Conservation (phyloP, 345 rosid species). For the Leavenworthia alabamica region DNA sequence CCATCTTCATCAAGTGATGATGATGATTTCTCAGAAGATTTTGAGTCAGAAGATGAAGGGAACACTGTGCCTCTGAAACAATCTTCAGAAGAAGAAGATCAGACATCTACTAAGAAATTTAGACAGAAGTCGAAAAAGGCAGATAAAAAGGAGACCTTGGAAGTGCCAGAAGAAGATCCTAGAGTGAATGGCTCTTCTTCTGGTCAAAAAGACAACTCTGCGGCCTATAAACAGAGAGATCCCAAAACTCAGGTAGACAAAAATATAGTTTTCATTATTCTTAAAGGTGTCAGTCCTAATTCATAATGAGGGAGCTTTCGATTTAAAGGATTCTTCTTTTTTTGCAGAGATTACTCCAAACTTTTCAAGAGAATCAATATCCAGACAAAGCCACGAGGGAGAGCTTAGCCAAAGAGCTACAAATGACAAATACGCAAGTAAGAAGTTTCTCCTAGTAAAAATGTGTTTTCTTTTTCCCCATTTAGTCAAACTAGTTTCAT, state of each 20-base stretch:
- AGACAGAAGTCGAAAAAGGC: slow-evolving; percentile 21
- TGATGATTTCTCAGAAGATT: slow-evolving; percentile 42
- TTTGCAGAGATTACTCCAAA: slow-evolving; percentile 49
- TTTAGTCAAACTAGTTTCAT: not conserved
- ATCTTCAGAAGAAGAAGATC: slow-evolving; percentile 9
- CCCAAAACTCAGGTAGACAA: slow-evolving; percentile 48
- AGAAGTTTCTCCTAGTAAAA: slow-evolving; percentile 2
- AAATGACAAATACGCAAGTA: slow-evolving; percentile 60
- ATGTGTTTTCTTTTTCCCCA: not conserved
- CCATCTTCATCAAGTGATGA: slow-evolving; percentile 48
- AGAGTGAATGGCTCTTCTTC: slow-evolving; percentile 5
- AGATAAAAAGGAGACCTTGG: slow-evolving; percentile 1
- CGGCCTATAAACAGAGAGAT: slow-evolving; percentile 8
- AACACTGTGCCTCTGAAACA: slow-evolving; percentile 22
- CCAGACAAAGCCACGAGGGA: slow-evolving; percentile 60
- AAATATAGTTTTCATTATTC: not conserved
- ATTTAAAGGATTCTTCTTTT: not conserved
- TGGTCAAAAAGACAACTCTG: slow-evolving; percentile 10
- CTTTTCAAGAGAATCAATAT: slow-evolving; percentile 60
- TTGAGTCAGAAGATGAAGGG: slow-evolving; percentile 33
- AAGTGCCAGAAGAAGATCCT: slow-evolving; percentile 8
- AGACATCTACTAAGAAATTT: slow-evolving; percentile 26
- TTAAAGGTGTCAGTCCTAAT: not conserved
- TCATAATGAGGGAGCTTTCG: not conserved
- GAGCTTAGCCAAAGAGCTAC: slow-evolving; percentile 56